Evolutionary conservation across 2,329 filamentous ascomycete genomes (phyloP).

Genomic region (Fusarium hainanense): DNA sequence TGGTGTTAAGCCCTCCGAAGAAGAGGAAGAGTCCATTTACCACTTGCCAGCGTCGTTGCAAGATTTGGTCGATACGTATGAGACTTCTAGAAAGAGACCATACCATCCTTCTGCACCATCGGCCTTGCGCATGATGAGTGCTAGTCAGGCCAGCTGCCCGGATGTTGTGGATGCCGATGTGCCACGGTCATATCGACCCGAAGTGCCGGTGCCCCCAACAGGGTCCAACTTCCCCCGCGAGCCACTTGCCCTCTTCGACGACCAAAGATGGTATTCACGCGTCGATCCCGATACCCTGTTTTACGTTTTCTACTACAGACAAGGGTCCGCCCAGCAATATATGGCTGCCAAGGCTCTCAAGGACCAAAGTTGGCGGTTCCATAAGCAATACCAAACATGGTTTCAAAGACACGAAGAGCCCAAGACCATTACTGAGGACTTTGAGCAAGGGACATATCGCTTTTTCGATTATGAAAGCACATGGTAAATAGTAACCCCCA

Average conservation of each 20-base stretch:
- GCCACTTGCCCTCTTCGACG: slow-evolving; percentile 90
- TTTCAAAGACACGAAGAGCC: slow-evolving; percentile 98
- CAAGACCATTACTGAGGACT: slow-evolving; percentile 98
- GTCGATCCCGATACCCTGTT: slow-evolving; percentile 97
- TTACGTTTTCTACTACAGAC: slow-evolving; percentile 99
- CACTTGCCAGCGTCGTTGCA: slow-evolving; percentile 89
- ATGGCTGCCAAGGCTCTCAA: slow-evolving; percentile 96
- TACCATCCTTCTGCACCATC: slow-evolving; percentile 70
- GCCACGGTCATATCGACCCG: slow-evolving; percentile 85
- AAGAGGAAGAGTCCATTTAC: slow-evolving; percentile 84
- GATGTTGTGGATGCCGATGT: slow-evolving; percentile 83
- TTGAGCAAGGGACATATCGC: slow-evolving; percentile 97
- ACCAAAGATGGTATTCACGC: slow-evolving; percentile 84
- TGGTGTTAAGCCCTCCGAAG: slow-evolving; percentile 59
- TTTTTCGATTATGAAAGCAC: slow-evolving; percentile 99
- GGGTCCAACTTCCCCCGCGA: slow-evolving; percentile 91
- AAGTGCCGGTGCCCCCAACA: slow-evolving; percentile 78
- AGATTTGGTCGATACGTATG: slow-evolving; percentile 91
- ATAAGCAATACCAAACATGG: slow-evolving; percentile 99
- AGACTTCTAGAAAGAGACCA: slow-evolving; percentile 79
- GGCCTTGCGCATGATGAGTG: slow-evolving; percentile 78
- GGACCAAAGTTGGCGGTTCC: slow-evolving; percentile 98
- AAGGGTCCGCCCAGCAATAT: slow-evolving; percentile 95
- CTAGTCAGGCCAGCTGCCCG: slow-evolving; percentile 79
- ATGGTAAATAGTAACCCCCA: slow-evolving; percentile 72